Percentiles rank a stretch among this genome's conserved stretches.
These are phyloP conservation scores for Elymus sibiricus DNA, from an alignment of 176 grass and related monocot genomes.

Conservation along the genomic window DNA sequence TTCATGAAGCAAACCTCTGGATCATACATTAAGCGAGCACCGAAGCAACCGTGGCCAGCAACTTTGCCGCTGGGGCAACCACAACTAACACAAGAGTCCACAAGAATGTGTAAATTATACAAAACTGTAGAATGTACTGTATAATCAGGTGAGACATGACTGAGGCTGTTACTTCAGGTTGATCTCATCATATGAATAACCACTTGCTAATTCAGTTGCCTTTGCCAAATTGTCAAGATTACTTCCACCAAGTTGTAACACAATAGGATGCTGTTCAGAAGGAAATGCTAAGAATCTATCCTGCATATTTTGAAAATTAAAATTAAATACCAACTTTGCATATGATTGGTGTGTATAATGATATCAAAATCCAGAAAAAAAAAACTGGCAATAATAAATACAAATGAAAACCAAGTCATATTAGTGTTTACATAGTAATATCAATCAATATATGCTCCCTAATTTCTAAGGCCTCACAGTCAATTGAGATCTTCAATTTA, in stretches of 20 bases:
- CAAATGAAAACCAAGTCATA: neutral
- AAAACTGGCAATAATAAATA: neutral
- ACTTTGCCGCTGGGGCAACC: conserved; percentile 92
- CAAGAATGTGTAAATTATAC: conserved; percentile 7
- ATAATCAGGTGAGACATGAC: neutral
- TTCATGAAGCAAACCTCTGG: conserved; percentile 70
- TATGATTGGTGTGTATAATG: neutral
- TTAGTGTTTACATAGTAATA: conserved; percentile 7
- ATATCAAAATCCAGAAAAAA: neutral
- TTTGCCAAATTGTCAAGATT: conserved; percentile 87
- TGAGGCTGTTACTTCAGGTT: conserved; percentile 72
- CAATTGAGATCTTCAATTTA: no score
- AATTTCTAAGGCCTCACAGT: no score
- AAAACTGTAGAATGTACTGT: neutral
- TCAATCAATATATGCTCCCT: neutral
- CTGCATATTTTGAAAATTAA: conserved; percentile 40
- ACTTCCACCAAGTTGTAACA: conserved; percentile 93
- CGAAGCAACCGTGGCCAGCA: conserved; percentile 94
- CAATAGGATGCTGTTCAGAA: conserved; percentile 82
- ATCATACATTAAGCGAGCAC: conserved; percentile 87
- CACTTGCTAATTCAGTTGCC: conserved; percentile 82
- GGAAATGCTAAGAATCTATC: conserved; percentile 92
- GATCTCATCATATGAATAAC: conserved; percentile 88
- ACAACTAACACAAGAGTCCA: conserved; percentile 60
- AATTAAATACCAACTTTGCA: neutral